These are phyloP conservation scores for Paramecium bursaria DNA, from an alignment of 73 alveolate species.

Conservation along the genomic window DNA sequence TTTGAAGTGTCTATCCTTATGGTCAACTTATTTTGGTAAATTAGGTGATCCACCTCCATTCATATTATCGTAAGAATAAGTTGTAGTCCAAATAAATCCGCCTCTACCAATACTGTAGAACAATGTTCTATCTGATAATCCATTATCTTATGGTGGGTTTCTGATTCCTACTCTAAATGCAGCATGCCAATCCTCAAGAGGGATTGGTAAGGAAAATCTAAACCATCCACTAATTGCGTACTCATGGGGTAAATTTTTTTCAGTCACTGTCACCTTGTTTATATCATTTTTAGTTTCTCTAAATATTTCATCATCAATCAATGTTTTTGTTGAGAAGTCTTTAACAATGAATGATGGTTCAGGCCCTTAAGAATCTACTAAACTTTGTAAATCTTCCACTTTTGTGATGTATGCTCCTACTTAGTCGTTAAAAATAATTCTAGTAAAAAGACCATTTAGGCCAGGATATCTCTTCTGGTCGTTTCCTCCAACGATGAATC, in stretches of 20 bases:
- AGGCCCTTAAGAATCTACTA: constrained; percentile 42
- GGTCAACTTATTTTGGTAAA: background rate
- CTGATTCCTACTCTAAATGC: too few species aligned
- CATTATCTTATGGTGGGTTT: too few species aligned
- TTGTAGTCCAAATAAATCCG: background rate
- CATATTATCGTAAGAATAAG: background rate
- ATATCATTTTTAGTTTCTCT: constrained; percentile 24
- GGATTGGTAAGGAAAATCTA: too few species aligned
- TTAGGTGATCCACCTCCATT: background rate
- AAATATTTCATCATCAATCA: constrained; percentile 15
- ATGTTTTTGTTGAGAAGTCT: constrained; percentile 20
- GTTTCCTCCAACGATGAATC: constrained; percentile 23
- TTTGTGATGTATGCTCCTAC: constrained; percentile 23
- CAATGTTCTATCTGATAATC: too few species aligned
- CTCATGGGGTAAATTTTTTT: constrained; percentile 35
- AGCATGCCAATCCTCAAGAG: too few species aligned
- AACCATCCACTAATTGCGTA: constrained; percentile 52
- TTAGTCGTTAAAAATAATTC: constrained; percentile 4
- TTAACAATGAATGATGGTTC: constrained; percentile 6
- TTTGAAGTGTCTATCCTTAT: background rate
- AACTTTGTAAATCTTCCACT: background rate
- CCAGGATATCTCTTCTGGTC: constrained; percentile 16
- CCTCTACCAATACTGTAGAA: too few species aligned
- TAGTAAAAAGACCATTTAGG: background rate
- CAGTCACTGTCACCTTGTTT: background rate